phyloP scores from a whole-genome alignment of 306 rosid species.

The Acacia crassicarpa region DNA sequence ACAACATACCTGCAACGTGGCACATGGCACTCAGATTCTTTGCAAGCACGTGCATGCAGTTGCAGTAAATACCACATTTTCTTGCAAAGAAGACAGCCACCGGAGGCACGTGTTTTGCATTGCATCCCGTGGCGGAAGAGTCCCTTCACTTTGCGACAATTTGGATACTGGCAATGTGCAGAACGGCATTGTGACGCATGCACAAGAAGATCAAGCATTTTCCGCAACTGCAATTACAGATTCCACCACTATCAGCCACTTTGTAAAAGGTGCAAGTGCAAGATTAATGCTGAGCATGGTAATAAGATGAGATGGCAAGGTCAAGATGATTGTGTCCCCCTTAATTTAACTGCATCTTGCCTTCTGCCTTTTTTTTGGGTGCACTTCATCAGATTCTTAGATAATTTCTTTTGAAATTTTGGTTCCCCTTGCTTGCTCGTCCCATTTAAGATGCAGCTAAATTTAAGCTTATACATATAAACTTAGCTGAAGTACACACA shows the following conservation, averaged over 20 bases:
- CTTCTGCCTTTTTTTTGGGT: neutral
- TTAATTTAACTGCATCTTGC: neutral
- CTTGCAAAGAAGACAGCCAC: conserved; percentile 97
- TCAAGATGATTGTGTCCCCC: neutral
- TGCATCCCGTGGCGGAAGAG: conserved; percentile 99
- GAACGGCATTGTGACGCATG: conserved; percentile 99
- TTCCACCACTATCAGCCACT: conserved; percentile 26
- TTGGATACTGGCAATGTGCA: conserved; percentile 86
- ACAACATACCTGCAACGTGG: conserved; percentile 95
- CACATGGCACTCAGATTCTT: conserved; percentile 90
- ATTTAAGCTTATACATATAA: neutral
- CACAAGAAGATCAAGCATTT: conserved; percentile 97
- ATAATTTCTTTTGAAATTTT: neutral
- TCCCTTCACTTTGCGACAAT: conserved; percentile 98
- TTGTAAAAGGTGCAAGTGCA: neutral
- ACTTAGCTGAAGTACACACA: neutral
- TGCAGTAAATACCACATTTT: conserved; percentile 99
- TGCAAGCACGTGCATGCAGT: conserved; percentile 99
- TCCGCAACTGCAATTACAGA: conserved; percentile 75
- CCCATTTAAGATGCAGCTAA: neutral
- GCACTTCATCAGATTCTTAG: neutral
- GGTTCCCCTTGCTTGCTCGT: conserved; percentile 14
- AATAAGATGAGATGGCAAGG: neutral
- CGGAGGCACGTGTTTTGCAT: conserved; percentile 91
- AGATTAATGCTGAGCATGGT: neutral